These are phyloP conservation scores for Moricandia arvensis DNA, from an alignment of 345 rosid genomes.

Conservation along the genomic window DNA sequence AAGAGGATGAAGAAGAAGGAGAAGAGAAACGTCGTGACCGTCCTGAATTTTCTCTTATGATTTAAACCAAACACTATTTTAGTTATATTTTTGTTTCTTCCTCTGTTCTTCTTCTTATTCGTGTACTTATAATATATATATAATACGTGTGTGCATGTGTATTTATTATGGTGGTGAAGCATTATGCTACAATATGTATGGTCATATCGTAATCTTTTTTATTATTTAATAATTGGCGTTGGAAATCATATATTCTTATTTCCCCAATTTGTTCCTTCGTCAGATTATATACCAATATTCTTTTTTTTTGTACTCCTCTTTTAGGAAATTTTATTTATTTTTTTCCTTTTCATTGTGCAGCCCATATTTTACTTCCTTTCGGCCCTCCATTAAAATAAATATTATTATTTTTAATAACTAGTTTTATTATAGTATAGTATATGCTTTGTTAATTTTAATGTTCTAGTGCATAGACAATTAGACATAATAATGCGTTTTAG, in stretches of 20 bases:
- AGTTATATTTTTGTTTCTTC: neutral
- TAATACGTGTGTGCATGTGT: slow-evolving; percentile 28
- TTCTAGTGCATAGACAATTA: neutral
- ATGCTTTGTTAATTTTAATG: neutral
- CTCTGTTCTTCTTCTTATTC: neutral
- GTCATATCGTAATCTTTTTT: slow-evolving; percentile 4
- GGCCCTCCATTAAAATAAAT: neutral
- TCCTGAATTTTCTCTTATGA: slow-evolving; percentile 26
- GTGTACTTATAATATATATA: neutral
- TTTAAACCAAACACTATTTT: neutral
- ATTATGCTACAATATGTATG: slow-evolving; percentile 15
- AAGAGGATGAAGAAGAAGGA: slow-evolving; percentile 15
- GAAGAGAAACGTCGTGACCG: slow-evolving; percentile 36
- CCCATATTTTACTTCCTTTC: no score
- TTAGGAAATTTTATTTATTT: neutral
- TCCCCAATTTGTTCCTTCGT: slow-evolving; percentile 9
- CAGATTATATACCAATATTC: neutral
- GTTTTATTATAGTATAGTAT: neutral
- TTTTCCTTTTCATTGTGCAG: no score
- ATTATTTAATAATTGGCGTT: neutral
- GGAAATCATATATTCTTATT: slow-evolving; percentile 5
- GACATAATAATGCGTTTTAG: slow-evolving; percentile 1
- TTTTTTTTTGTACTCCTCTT: neutral
- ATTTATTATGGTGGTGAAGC: slow-evolving; percentile 22
- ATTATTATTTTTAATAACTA: neutral